These are phyloP conservation scores for Thermothielavioides terrestris DNA, from an alignment of 495 filamentous ascomycete species.

Conservation along the genomic window DNA sequence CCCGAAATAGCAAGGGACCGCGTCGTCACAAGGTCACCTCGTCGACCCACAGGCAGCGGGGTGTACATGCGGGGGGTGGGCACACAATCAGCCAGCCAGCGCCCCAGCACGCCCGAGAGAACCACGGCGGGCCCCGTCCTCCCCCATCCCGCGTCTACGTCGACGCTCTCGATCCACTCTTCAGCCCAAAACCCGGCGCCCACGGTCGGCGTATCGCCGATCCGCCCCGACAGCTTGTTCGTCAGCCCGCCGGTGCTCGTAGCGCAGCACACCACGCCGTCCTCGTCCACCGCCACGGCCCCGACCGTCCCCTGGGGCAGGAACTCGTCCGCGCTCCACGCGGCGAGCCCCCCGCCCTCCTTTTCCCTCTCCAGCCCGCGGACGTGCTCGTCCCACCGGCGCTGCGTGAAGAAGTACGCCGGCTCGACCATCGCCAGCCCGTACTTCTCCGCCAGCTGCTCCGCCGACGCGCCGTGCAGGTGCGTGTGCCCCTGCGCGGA, in stretches of 20 bases:
- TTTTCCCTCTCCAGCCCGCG: conserved; percentile 52
- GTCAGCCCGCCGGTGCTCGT: conserved; percentile 85
- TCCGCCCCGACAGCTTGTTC: conserved; percentile 76
- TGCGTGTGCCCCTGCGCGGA: conserved; percentile 57
- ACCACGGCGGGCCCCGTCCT: conserved; percentile 30
- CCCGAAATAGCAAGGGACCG: conserved; percentile 67
- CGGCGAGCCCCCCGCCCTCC: conserved; percentile 21
- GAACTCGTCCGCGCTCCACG: conserved; percentile 49
- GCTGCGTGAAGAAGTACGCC: conserved; percentile 68
- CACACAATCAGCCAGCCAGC: conserved; percentile 45
- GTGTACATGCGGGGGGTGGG: conserved; percentile 34
- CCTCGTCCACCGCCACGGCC: conserved; percentile 64
- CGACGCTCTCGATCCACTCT: conserved; percentile 51
- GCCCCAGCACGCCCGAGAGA: conserved; percentile 31
- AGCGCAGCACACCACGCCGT: conserved; percentile 66
- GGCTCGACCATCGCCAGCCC: conserved; percentile 59
- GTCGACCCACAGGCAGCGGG: conserved; percentile 13
- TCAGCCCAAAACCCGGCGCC: conserved; percentile 91
- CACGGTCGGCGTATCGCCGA: conserved; percentile 80
- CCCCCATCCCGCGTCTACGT: conserved; percentile 1
- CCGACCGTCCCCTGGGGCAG: conserved; percentile 79
- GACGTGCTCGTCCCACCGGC: conserved; percentile 75
- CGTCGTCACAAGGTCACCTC: conserved; percentile 20
- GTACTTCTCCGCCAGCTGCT: conserved; percentile 56
- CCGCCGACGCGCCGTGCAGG: conserved; percentile 57